Conservation (phyloP, 2,329 filamentous ascomycete genomes). For the Apiospora koreana region DNA sequence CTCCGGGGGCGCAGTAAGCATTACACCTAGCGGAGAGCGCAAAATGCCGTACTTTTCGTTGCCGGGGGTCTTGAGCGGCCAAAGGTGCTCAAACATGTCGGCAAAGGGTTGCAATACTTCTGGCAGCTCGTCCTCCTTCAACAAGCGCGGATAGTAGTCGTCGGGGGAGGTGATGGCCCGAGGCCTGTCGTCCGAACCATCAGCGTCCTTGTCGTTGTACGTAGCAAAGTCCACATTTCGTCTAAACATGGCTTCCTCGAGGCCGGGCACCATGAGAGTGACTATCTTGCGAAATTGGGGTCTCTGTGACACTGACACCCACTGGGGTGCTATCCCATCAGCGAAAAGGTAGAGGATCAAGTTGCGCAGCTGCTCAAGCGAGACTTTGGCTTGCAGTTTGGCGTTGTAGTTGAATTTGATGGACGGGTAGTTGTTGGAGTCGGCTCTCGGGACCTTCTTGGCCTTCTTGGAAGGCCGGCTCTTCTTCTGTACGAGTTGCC, state of each 20-base stretch:
- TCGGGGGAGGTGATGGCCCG: constrained; percentile 51
- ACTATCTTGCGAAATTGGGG: constrained; percentile 77
- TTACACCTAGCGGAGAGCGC: constrained; percentile 83
- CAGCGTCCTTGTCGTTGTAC: constrained; percentile 41
- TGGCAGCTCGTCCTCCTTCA: constrained; percentile 54
- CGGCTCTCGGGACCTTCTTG: constrained; percentile 61
- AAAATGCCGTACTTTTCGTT: constrained; percentile 80
- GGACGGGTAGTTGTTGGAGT: constrained; percentile 59
- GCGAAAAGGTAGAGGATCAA: constrained; percentile 68
- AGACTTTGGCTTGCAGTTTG: constrained; percentile 62
- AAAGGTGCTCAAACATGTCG: constrained; percentile 83
- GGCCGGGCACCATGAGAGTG: constrained; percentile 85
- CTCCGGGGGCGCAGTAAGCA: constrained; percentile 74
- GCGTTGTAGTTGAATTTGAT: constrained; percentile 59
- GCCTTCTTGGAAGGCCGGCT: constrained; percentile 50
- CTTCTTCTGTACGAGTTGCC: constrained; percentile 57
- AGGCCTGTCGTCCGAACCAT: constrained; percentile 32
- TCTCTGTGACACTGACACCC: constrained; percentile 64
- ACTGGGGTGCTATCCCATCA: constrained; percentile 65
- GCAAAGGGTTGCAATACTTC: constrained; percentile 65
- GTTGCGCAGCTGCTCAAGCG: constrained; percentile 62
- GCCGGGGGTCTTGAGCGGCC: constrained; percentile 86
- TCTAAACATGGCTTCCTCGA: constrained; percentile 90
- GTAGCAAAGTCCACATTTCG: constrained; percentile 51
- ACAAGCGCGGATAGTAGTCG: constrained; percentile 58